A percentile compares a stretch with the other conserved stretches of the same genome.
Evolutionary conservation across 2,329 filamentous ascomycete species (phyloP).

Genomic region (Polychaeton citri): DNA sequence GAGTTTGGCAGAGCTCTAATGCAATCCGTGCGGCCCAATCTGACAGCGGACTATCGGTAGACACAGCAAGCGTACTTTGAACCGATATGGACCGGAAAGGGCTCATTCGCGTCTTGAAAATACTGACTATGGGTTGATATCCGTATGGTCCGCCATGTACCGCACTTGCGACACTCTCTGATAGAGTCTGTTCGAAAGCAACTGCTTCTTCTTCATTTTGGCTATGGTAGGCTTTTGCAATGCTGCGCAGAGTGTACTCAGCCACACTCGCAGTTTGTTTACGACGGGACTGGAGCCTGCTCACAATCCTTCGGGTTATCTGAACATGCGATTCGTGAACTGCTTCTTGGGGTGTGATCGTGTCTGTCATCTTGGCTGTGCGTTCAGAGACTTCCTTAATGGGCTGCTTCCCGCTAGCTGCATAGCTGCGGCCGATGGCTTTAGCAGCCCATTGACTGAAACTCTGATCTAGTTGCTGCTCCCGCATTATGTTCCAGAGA

Average conservation of each 20-base stretch:
- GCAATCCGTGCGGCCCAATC: no score
- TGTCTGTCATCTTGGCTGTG: not conserved
- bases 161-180: constrained; percentile 10
- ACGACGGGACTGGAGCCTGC: constrained; percentile 13
- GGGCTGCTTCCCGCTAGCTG: constrained; percentile 27
- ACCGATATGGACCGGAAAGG: no score
- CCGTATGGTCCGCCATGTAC: constrained; percentile 12
- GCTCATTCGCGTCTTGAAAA: no score
- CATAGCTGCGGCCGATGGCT: constrained; percentile 72
- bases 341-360: constrained; percentile 2
- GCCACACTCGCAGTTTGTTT: constrained; percentile 30
- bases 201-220: constrained; percentile 10
- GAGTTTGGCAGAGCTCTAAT: constrained; percentile 7
- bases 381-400: not conserved
- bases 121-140: no score
- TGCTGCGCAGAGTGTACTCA: constrained; percentile 24
- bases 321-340: constrained; percentile 14
- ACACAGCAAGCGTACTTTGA: no score
- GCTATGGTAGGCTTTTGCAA: constrained; percentile 9
- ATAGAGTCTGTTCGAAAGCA: constrained; percentile 17
- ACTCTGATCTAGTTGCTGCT: constrained; percentile 7
- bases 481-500: constrained; percentile 12
- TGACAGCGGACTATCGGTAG: no score
- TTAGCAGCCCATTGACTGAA: constrained; percentile 67
- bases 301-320: constrained; percentile 23